Percentiles rank a stretch among this genome's conserved stretches.
Conservation (phyloP, 1,139 yeast genomes). For the Sugiyamaella paludigena region DNA sequence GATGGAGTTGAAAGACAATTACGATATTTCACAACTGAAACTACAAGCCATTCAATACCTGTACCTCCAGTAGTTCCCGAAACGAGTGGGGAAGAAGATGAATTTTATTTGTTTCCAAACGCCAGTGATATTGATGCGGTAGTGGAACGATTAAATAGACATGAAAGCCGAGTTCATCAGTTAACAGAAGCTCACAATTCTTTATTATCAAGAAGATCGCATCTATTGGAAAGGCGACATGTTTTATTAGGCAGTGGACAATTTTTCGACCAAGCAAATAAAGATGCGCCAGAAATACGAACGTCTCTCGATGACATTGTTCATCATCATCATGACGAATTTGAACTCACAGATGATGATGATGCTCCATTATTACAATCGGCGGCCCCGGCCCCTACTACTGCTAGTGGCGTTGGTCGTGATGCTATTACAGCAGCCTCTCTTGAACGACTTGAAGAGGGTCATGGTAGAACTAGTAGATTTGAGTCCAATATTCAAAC, state of each 20-base stretch:
- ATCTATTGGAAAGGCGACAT: conserved; percentile 60
- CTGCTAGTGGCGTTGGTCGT: too few species aligned
- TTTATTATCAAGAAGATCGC: conserved; percentile 53
- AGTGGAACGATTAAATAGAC: conserved; percentile 59
- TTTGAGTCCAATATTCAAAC: conserved; percentile 15
- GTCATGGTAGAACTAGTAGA: background rate
- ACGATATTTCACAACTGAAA: conserved; percentile 34
- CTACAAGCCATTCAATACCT: conserved; percentile 30
- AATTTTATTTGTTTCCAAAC: conserved; percentile 39
- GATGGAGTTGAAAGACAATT: conserved; percentile 65
- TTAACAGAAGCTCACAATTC: conserved; percentile 56
- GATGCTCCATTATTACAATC: conserved; percentile 27
- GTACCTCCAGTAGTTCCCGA: conserved; percentile 25
- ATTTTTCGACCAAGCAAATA: conserved; percentile 50
- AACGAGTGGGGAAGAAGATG: conserved; percentile 22
- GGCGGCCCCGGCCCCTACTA: background rate
- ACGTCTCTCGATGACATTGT: conserved; percentile 22
- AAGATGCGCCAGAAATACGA: conserved; percentile 23
- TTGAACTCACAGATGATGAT: conserved; percentile 18
- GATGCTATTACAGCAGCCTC: too few species aligned
- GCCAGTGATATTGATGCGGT: conserved; percentile 76
- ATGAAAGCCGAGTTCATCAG: conserved; percentile 60
- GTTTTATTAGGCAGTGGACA: conserved; percentile 69
- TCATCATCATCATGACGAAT: conserved; percentile 10
- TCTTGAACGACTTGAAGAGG: too few species aligned